Evolutionary conservation across 176 grass and related monocot genomes (phyloP).

Genomic region (Rhynchospora breviuscula): DNA sequence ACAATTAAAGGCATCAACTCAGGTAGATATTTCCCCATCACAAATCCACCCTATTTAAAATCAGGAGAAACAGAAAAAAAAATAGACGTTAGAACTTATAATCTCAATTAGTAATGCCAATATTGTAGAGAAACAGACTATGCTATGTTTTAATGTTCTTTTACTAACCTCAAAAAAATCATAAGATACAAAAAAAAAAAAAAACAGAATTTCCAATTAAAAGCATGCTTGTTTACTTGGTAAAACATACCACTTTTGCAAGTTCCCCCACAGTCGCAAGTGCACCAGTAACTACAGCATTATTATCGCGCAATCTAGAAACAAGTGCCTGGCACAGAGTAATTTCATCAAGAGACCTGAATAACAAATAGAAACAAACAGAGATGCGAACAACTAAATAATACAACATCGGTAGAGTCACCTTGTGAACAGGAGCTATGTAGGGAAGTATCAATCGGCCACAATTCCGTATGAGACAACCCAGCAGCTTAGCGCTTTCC

Average conservation of each 20-base stretch:
- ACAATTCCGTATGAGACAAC: constrained; percentile 87
- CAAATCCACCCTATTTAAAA: constrained; percentile 75
- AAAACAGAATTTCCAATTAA: constrained; percentile 6
- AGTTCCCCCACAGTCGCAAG: constrained; percentile 98
- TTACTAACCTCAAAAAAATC: not conserved
- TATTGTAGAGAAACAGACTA: not conserved
- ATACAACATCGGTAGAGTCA: constrained; percentile 24
- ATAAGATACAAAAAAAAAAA: constrained; percentile 8
- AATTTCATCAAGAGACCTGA: constrained; percentile 1
- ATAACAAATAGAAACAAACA: constrained; percentile 24
- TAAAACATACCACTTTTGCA: constrained; percentile 78
- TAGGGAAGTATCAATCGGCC: constrained; percentile 91
- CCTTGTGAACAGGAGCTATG: constrained; percentile 97
- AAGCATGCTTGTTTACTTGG: not conserved
- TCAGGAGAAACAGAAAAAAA: constrained; percentile 20
- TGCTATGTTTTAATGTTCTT: not conserved
- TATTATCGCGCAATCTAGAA: constrained; percentile 82
- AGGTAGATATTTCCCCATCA: constrained; percentile 94
- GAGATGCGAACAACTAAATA: not conserved
- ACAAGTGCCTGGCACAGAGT: constrained; percentile 67
- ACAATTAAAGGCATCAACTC: constrained; percentile 98
- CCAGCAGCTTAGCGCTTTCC: constrained; percentile 82
- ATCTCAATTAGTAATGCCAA: not conserved
- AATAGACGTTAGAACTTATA: not conserved
- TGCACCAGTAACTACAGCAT: constrained; percentile 70